Evolutionary conservation across 2,329 filamentous ascomycete species (phyloP), one percentile per base, ranked within the genome.

Genomic region (Trichoderma atroviride): DNA sequence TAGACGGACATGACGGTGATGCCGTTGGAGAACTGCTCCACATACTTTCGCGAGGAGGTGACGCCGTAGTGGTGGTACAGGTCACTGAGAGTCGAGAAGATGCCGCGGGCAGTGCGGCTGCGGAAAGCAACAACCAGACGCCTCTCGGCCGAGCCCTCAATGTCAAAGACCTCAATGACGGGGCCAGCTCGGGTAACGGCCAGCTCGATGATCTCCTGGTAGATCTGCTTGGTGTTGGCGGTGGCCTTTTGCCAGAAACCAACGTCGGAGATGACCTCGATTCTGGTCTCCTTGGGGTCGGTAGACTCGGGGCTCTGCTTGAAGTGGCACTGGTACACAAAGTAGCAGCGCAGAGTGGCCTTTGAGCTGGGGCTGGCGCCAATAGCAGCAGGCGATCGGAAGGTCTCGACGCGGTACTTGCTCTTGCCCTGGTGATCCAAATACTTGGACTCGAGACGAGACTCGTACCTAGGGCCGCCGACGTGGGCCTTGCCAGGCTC

Each of bases 51-150:
- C 33, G 96, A 96, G 77, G 93, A 97, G 2, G 96, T 99, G 71
- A 98, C 88, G 55, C 96, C 95, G 78, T 99, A 99, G 87, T 97
- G 98, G 83, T 99, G 96, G 84, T 99, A 99, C 47, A 99, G 85
- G 79, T 98, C 94, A 73, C 93, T 97, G 75, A 99, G 83, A 33
- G 96, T 94, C 75, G 94, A 97, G 87, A 99, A 99, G 76, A 99
- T 85, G 72, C 96, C 96, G 74, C 93, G 87, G 35, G 96, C 96
- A 22, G 95, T 97, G 72, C 94, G 91, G 74, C 95, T 93, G 75
- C 95, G 94, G 86, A 97, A 98, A 57, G 94, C 96, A 75, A 99
- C 88, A 68, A 99, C 94, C 71, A 99, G 84, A 75, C 96, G 89
- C 87, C 97, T 98, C 85, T 99, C 96, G 37, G 91, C 88, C 22